phyloP scores from a whole-genome alignment of 805 yeast genomes.

The Priceomyces carsonii region DNA sequence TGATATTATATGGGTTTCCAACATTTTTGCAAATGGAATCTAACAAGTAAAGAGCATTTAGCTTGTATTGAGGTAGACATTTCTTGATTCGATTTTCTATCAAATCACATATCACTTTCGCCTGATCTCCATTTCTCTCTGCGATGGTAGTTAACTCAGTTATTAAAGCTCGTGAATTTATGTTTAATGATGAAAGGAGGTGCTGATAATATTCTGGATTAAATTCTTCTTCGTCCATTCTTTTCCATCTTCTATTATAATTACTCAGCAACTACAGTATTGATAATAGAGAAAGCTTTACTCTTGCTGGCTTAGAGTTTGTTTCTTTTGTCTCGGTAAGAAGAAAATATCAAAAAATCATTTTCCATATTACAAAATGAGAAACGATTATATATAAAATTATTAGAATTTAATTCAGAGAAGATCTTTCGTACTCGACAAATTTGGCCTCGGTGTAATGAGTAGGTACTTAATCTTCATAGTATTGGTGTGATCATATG shows the following conservation, averaged over 20 bases:
- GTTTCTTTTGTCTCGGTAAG: no score
- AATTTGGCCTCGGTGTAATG: no score
- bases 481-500: no score
- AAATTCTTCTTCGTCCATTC: constrained; percentile 18
- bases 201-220: constrained; percentile 30
- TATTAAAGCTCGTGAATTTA: constrained; percentile 38
- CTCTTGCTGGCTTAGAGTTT: no score
- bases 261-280: no score
- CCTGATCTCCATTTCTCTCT: constrained; percentile 30
- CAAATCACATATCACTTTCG: constrained; percentile 31
- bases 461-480: no score
- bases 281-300: no score
- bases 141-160: constrained; percentile 41
- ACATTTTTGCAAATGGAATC: constrained; percentile 45
- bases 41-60: constrained; percentile 36
- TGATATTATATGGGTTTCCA: constrained; percentile 43
- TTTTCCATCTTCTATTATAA: background rate
- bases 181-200: constrained; percentile 33
- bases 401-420: no score
- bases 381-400: no score
- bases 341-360: no score
- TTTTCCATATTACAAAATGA: no score
- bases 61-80: constrained; percentile 40
- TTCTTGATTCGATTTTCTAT: constrained; percentile 37
- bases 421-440: no score